These are phyloP conservation scores for Dissophora globulifera DNA, from an alignment of 192 early-diverging fungal genomes.

Conservation along the genomic window DNA sequence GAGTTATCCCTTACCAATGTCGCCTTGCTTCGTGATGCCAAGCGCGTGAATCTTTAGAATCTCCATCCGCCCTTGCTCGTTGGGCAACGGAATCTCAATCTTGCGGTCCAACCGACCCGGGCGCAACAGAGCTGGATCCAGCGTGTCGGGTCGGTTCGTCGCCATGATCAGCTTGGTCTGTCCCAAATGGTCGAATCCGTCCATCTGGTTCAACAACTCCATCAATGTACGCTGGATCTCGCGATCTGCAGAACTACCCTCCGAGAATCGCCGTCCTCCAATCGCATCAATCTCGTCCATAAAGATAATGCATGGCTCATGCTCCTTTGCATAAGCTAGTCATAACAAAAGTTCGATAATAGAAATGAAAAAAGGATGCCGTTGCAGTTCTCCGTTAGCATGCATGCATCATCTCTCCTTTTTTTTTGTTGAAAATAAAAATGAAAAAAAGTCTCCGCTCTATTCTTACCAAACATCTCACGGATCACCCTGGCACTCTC, in stretches of 20 bases:
- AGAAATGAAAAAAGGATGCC: too few species aligned
- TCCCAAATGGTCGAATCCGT: conserved; percentile 98
- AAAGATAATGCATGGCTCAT: conserved; percentile 99
- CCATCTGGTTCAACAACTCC: conserved; percentile 99
- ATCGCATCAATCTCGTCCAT: conserved; percentile 99
- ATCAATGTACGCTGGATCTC: conserved; percentile 99
- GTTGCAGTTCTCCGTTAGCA: too few species aligned
- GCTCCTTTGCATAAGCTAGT: conserved; percentile 95
- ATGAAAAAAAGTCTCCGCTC: too few species aligned
- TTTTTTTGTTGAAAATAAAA: too few species aligned
- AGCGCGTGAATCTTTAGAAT: conserved; percentile 97
- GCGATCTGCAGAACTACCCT: conserved; percentile 99
- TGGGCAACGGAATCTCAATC: conserved; percentile 99
- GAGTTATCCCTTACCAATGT: conserved; percentile 76
- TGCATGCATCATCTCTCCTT: too few species aligned
- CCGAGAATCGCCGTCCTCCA: conserved; percentile 97
- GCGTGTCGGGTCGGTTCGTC: conserved; percentile 98
- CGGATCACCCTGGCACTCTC: conserved; percentile 96
- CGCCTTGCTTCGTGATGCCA: conserved; percentile 94
- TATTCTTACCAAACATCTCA: conserved; percentile 99
- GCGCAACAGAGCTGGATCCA: conserved; percentile 97
- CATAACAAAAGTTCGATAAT: too few species aligned
- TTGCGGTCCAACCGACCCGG: conserved; percentile 98
- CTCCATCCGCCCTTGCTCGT: conserved; percentile 96
- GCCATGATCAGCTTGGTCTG: conserved; percentile 99